Percentiles rank a stretch among this genome's conserved stretches.
Evolutionary conservation across 768 basidiomycete genomes (phyloP).

Genomic region (Mycena galopus): DNA sequence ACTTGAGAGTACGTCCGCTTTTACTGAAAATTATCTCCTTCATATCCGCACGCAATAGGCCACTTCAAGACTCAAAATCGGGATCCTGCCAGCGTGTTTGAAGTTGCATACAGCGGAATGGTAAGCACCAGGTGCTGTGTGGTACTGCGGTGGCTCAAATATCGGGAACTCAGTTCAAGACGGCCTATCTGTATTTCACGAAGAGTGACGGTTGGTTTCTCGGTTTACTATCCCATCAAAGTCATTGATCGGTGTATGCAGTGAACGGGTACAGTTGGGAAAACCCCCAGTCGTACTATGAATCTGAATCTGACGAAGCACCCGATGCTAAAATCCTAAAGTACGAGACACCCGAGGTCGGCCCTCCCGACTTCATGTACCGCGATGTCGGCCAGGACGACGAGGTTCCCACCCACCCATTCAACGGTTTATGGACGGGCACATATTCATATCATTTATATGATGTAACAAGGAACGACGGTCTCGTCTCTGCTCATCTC

Average conservation of each 20-base stretch:
- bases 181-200: neutral
- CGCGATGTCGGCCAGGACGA: neutral
- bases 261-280: neutral
- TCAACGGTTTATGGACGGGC: neutral
- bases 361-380: neutral
- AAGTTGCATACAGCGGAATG: conserved; percentile 20
- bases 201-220: neutral
- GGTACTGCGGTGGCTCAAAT: neutral
- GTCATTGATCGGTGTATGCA: neutral
- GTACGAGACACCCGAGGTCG: neutral
- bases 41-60: neutral
- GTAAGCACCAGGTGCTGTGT: neutral
- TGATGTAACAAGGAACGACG: neutral
- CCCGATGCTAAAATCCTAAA: neutral
- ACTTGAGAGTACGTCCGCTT: neutral
- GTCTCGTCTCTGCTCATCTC: neutral
- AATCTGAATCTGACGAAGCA: neutral
- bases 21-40: neutral
- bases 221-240: neutral
- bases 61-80: conserved; percentile 4
- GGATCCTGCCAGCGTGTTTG: conserved; percentile 8
- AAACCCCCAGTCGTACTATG: neutral
- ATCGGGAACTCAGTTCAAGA: neutral
- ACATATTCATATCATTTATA: neutral
- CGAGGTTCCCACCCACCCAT: neutral